Percentiles rank a stretch among this genome's conserved stretches.
phyloP scores from a whole-genome alignment of 1,139 yeast species.

The Meyerozyma sp. region DNA sequence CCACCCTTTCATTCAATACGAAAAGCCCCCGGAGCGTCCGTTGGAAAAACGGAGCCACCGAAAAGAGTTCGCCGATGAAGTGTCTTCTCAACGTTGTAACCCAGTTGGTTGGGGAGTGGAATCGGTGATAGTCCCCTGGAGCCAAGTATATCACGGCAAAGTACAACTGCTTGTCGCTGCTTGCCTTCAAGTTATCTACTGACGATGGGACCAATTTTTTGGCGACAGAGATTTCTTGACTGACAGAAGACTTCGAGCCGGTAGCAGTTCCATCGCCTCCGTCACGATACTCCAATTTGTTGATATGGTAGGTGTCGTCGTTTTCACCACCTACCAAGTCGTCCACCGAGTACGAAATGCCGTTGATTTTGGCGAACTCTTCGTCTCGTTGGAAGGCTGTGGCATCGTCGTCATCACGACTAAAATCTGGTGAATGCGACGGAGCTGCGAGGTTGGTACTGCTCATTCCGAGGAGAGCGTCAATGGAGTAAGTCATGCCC shows the following conservation, averaged over 20 bases:
- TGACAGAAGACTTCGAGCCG: slow-evolving; percentile 26
- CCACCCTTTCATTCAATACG: slow-evolving; percentile 91
- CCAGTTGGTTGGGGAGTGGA: slow-evolving; percentile 97
- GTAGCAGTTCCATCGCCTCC: slow-evolving; percentile 53
- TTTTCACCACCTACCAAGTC: slow-evolving; percentile 56
- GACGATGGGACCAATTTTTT: slow-evolving; percentile 37
- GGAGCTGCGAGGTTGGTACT: slow-evolving; percentile 55
- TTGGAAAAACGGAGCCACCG: slow-evolving; percentile 97
- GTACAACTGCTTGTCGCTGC: slow-evolving; percentile 55
- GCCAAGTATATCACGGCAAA: slow-evolving; percentile 93
- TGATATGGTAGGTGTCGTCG: slow-evolving; percentile 30
- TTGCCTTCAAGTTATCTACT: slow-evolving; percentile 16
- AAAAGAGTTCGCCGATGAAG: slow-evolving; percentile 90
- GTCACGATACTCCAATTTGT: slow-evolving; percentile 46
- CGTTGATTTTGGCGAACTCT: slow-evolving; percentile 75
- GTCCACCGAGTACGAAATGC: slow-evolving; percentile 67
- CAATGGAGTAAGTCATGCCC: slow-evolving; percentile 90
- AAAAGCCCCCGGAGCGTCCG: slow-evolving; percentile 79
- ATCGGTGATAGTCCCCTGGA: slow-evolving; percentile 97
- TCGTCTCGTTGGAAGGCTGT: slow-evolving; percentile 50
- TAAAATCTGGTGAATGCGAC: slow-evolving; percentile 47
- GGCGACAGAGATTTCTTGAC: slow-evolving; percentile 39
- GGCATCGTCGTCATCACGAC: slow-evolving; percentile 35
- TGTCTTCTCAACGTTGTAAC: slow-evolving; percentile 90
- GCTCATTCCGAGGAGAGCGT: slow-evolving; percentile 76